Conservation (phyloP, 306 rosid species). For the Calophaca sinica region DNA sequence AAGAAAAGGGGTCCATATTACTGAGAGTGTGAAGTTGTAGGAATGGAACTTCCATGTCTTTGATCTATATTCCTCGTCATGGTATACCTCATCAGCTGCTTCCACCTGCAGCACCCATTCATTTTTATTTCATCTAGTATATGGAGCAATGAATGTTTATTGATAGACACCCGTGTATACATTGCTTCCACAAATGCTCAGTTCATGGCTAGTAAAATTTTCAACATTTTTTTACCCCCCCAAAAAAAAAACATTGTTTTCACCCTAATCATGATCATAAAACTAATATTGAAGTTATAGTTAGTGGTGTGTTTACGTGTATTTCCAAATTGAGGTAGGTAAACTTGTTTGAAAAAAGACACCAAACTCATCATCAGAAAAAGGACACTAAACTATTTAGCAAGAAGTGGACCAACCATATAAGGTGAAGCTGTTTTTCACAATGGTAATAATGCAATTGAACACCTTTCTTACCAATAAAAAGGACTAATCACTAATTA, state of each 20-base stretch:
- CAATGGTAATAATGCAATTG: not conserved
- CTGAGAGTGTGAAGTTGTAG: conserved; percentile 80
- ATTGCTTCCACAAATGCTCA: too few relatives aligned
- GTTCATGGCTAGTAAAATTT: too few relatives aligned
- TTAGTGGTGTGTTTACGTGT: not conserved
- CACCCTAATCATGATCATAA: not conserved
- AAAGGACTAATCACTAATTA: conserved; percentile 9
- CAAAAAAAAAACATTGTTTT: too few relatives aligned
- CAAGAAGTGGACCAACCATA: conserved; percentile 14
- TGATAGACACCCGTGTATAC: too few relatives aligned
- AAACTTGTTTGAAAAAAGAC: conserved; percentile 17
- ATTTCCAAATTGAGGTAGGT: not conserved
- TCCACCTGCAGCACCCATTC: conserved; percentile 77
- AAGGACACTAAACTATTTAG: conserved; percentile 33
- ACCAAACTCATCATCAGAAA: not conserved
- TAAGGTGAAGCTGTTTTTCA: conserved; percentile 34
- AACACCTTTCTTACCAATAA: conserved; percentile 10
- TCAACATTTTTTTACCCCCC: too few relatives aligned
- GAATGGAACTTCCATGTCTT: conserved; percentile 78
- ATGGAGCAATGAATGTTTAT: not conserved
- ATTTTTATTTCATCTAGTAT: not conserved
- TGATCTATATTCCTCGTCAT: conserved; percentile 80
- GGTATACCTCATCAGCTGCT: conserved; percentile 73
- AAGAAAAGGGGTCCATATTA: conserved; percentile 85
- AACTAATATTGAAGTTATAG: conserved; percentile 10